A percentile compares a stretch with the other conserved stretches of the same genome.
Evolutionary conservation across 345 rosid species (phyloP).

Genomic region (Hibiscus tridactylites): DNA sequence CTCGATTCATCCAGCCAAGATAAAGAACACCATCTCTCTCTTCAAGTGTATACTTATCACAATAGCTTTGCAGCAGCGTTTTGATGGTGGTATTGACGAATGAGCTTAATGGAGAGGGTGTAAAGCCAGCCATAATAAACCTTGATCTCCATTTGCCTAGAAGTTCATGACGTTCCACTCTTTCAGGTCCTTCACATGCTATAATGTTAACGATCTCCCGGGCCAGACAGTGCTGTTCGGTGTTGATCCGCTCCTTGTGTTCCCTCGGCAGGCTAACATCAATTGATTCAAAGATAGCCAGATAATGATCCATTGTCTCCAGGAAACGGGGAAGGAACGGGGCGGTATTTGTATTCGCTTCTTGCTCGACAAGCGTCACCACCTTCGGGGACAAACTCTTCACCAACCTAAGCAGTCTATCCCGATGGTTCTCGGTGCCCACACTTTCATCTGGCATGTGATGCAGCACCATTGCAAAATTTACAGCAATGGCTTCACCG

Average conservation of each 20-base stretch:
- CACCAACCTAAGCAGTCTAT: conserved; percentile 63
- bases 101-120: conserved; percentile 60
- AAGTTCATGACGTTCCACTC: conserved; percentile 85
- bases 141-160: conserved; percentile 79
- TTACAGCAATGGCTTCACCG: conserved; percentile 76
- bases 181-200: conserved; percentile 88
- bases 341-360: conserved; percentile 77
- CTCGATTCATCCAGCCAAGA: conserved; percentile 88
- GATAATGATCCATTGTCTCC: conserved; percentile 61
- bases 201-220: conserved; percentile 85
- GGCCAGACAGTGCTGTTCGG: conserved; percentile 96
- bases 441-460: conserved; percentile 97
- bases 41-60: conserved; percentile 58
- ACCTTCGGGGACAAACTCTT: conserved; percentile 75
- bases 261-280: conserved; percentile 70
- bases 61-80: conserved; percentile 53
- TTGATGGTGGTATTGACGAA: conserved; percentile 70
- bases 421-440: conserved; percentile 74
- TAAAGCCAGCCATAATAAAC: conserved; percentile 83
- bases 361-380: conserved; percentile 87
- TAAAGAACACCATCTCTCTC: conserved; percentile 69
- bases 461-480: conserved; percentile 74
- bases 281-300: conserved; percentile 69
- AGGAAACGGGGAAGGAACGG: conserved; percentile 71
- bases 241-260: conserved; percentile 71